phyloP scores from a whole-genome alignment of 768 basidiomycete genomes.

The Clitopilus passeckerianus region DNA sequence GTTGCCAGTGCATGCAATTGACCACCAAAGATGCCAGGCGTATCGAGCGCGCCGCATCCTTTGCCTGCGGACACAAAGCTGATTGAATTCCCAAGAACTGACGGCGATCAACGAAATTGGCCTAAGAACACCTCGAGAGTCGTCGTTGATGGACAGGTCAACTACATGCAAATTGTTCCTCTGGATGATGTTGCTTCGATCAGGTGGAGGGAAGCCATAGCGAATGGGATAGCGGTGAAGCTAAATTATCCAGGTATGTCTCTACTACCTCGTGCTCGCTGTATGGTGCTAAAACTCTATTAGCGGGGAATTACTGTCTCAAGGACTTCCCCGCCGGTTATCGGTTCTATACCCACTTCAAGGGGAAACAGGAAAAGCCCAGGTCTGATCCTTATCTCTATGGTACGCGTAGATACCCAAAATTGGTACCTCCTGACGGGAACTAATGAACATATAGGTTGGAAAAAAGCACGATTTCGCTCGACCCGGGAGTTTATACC shows the following conservation, averaged over 20 bases:
- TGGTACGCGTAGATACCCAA: constrained; percentile 34
- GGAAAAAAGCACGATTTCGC: constrained; percentile 53
- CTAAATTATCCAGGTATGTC: constrained; percentile 49
- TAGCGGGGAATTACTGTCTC: constrained; percentile 59
- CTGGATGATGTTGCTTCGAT: constrained; percentile 46
- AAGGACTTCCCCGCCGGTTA: constrained; percentile 65
- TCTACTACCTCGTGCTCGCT: background rate
- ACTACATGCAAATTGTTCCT: constrained; percentile 57
- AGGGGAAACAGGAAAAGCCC: constrained; percentile 47
- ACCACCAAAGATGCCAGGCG: background rate
- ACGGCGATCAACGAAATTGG: constrained; percentile 51
- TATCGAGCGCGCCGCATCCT: background rate
- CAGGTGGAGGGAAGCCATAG: constrained; percentile 52
- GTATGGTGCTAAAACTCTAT: background rate
- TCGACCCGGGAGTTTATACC: constrained; percentile 84
- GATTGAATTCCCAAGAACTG: constrained; percentile 57
- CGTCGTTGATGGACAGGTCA: constrained; percentile 61
- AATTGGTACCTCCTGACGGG: background rate
- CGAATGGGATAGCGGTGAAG: constrained; percentile 32
- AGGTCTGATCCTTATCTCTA: constrained; percentile 77
- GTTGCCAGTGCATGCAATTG: background rate
- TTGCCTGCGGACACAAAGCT: constrained; percentile 47
- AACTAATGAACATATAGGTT: constrained; percentile 28
- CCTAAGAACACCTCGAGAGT: constrained; percentile 54
- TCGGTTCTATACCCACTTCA: constrained; percentile 70